Evolutionary conservation across 257 asterid species (phyloP).

Genomic region (Solanum appendiculatum): DNA sequence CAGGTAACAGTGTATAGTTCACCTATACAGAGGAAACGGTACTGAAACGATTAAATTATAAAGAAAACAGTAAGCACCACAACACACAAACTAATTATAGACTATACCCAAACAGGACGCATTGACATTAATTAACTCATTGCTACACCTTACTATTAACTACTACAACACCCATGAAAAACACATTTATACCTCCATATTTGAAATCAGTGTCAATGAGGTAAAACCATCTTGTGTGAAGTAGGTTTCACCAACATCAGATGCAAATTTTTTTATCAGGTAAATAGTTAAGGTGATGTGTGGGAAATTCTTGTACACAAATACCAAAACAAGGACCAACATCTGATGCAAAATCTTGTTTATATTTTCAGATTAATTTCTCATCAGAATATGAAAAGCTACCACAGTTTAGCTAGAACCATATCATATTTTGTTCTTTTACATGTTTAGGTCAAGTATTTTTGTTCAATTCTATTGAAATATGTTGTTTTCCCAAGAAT

Average conservation of each 20-base stretch:
- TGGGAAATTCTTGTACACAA: not conserved
- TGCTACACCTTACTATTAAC: not conserved
- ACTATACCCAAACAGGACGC: not conserved
- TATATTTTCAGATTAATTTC: not conserved
- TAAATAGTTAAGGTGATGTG: not conserved
- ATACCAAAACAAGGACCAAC: not conserved
- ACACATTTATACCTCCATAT: not conserved
- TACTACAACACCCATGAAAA: not conserved
- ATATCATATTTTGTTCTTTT: not conserved
- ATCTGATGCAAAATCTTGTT: not conserved
- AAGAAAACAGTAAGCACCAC: not conserved
- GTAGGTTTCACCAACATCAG: not conserved
- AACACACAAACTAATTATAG: not conserved
- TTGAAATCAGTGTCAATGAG: not conserved
- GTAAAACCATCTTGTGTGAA: not conserved
- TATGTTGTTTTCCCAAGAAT: not conserved
- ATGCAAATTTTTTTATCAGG: no score
- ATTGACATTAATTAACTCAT: not conserved
- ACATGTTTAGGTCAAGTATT: not conserved
- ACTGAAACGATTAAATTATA: not conserved
- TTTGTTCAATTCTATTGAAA: not conserved
- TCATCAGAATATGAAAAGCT: not conserved
- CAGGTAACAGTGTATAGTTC: conserved; percentile 70
- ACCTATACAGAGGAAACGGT: conserved; percentile 25
- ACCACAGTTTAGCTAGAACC: not conserved